Conservation (phyloP, 2,329 filamentous ascomycete genomes). For the Alternaria metachromatica region DNA sequence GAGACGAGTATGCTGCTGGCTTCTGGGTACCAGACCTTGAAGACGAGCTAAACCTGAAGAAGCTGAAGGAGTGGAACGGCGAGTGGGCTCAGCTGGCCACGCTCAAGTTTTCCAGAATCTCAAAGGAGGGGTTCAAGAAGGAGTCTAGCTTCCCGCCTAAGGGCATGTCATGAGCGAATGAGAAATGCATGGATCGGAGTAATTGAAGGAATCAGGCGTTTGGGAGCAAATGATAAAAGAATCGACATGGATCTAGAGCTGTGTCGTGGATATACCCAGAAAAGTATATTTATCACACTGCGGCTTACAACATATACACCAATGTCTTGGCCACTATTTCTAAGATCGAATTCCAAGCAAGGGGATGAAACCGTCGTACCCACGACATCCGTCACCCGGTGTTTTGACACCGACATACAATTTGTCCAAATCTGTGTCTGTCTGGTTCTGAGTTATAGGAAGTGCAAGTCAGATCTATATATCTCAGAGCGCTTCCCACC, state of each 20-base stretch:
- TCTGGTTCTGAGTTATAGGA: too few relatives aligned
- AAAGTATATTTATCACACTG: neutral
- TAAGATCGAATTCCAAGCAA: too few relatives aligned
- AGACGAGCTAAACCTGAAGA: slow-evolving; percentile 67
- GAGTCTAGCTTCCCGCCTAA: slow-evolving; percentile 80
- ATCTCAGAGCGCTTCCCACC: too few relatives aligned
- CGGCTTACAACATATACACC: neutral
- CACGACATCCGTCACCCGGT: too few relatives aligned
- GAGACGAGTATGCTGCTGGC: slow-evolving; percentile 81
- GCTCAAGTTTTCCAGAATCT: slow-evolving; percentile 78
- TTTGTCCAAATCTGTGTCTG: too few relatives aligned
- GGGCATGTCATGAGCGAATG: slow-evolving; percentile 41
- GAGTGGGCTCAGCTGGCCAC: slow-evolving; percentile 81
- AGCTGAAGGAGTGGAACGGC: slow-evolving; percentile 78
- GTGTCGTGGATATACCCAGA: neutral
- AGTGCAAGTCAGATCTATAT: too few relatives aligned
- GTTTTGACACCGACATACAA: too few relatives aligned
- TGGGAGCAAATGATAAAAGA: neutral
- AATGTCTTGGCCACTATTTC: neutral
- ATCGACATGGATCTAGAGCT: neutral
- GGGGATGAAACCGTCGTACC: too few relatives aligned
- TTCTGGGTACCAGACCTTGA: slow-evolving; percentile 87
- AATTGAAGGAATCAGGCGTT: neutral
- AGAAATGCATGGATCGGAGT: neutral
- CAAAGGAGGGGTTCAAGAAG: slow-evolving; percentile 67